phyloP scores from a whole-genome alignment of 2,329 filamentous ascomycete genomes.

The Clonostachys rhizophaga region DNA sequence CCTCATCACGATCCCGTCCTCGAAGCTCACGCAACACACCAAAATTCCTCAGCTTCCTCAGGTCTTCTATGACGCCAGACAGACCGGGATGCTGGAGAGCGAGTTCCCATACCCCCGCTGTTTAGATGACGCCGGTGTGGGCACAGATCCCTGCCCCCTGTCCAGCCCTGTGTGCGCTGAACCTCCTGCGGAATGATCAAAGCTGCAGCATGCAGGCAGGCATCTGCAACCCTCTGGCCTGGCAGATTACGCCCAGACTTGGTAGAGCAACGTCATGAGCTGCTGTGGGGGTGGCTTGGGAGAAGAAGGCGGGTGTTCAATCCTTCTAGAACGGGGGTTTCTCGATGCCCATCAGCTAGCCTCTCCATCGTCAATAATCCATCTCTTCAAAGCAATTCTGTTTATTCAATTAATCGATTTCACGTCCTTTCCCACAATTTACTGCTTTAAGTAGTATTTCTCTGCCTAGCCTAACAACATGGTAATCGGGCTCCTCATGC shows the following conservation, averaged over 20 bases:
- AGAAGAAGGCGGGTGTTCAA: neutral
- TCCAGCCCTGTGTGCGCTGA: no score
- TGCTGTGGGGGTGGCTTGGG: neutral
- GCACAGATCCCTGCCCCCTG: no score
- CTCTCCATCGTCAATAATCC: neutral
- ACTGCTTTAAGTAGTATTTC: neutral
- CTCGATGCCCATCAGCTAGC: neutral
- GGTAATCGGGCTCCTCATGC: conserved; percentile 46
- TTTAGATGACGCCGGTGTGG: neutral
- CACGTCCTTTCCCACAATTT: neutral
- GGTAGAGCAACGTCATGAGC: no score
- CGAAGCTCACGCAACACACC: neutral
- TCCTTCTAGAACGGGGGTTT: neutral
- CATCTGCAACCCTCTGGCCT: no score
- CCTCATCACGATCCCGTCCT: neutral
- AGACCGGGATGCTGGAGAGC: neutral
- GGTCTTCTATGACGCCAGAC: neutral
- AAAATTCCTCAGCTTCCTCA: neutral
- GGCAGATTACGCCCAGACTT: no score
- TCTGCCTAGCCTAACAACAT: conserved; percentile 17
- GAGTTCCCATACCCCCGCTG: neutral
- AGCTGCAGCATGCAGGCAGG: no score
- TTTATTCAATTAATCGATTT: neutral
- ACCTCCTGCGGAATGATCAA: no score
- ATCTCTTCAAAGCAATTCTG: neutral